A percentile compares a stretch with the other conserved stretches of the same genome.
Evolutionary conservation across 495 filamentous ascomycete species (phyloP).

Genomic region (Tuber aestivum): DNA sequence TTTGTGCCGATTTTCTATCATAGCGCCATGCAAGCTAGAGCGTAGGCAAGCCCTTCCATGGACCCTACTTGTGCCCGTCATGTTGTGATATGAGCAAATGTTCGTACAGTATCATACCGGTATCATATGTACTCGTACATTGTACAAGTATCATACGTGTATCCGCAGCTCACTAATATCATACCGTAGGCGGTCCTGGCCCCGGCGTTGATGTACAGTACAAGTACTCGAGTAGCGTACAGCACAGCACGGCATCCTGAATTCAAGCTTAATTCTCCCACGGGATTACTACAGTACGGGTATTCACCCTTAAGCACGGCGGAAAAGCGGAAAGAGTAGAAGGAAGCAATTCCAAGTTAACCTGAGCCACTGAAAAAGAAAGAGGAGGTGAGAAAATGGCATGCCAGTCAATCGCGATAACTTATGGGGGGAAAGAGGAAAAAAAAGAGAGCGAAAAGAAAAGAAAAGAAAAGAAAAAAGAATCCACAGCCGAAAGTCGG

Average conservation of each 20-base stretch:
- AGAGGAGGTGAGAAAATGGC: not conserved
- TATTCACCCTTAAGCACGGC: not conserved
- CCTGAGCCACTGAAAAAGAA: not conserved
- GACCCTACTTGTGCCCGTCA: not conserved
- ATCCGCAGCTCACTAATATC: not conserved
- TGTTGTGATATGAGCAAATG: not conserved
- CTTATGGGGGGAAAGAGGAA: not conserved
- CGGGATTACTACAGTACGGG: too few relatives aligned
- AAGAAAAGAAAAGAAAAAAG: too few relatives aligned
- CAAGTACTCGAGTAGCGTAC: too few relatives aligned
- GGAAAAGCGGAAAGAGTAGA: not conserved
- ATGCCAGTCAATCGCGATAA: not conserved
- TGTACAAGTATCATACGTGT: not conserved
- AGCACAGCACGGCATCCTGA: not conserved
- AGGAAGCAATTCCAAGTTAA: not conserved
- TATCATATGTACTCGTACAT: too few relatives aligned
- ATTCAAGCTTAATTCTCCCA: slow-evolving; percentile 9
- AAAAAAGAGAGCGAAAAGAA: not conserved
- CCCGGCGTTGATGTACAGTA: not conserved
- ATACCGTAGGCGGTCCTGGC: not conserved
- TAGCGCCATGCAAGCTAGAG: not conserved
- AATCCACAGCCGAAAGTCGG: slow-evolving; percentile 6
- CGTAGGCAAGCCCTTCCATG: not conserved
- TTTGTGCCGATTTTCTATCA: not conserved
- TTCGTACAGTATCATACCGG: not conserved